Evolutionary conservation across 1,139 yeast genomes (phyloP), one percentile per base, ranked within the genome.

Genomic region (Magnusiomyces clavatus): DNA sequence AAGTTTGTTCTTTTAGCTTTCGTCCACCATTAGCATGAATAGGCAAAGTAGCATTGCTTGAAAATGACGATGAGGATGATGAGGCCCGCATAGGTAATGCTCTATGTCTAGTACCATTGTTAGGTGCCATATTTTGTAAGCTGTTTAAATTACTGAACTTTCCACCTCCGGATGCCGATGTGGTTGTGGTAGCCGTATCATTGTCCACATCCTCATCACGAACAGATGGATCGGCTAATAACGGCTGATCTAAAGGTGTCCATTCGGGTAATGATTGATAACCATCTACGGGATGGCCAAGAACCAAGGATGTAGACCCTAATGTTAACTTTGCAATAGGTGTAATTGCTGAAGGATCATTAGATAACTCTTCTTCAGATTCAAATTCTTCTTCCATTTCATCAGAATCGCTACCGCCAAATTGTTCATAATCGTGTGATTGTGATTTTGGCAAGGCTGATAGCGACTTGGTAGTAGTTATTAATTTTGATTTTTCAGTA

Each of bases 1-100:
- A 70, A 54, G 88, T 86, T 67, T 85, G 95, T 48, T 85, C 70
- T 58, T 77, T 78, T 62, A 82, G 76, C 60, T 67, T 78, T 24
- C 53, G 49, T 39, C 44, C 51, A 1, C 60, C 60, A 37, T 55
- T 56, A 1, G 57, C 51, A 14, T 45, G 40, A 41, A 46, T 40
- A 31, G 51, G 47, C 2, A 48, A 46, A 12, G 45, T 42, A 34
- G 34, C 12, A 39, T 46, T 49, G 45, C 54, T 52, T 14, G 49
- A 48, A 43, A 49, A 47, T 2, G 47, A 46, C 35, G 46, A 31
- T n/a, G 46, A 31, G 2, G 38, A 16, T 17, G 36, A 29, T 24
- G 44, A 20, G 4, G 42, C 42, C 42, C 20, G 17, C 42, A 39
- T 39, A 13, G 42, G 42, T n/a, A 39, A 39, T 12, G 42, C 42